Evolutionary conservation across 108 stramenopile genomes (phyloP).

Genomic region (Cyclotella baltica): DNA sequence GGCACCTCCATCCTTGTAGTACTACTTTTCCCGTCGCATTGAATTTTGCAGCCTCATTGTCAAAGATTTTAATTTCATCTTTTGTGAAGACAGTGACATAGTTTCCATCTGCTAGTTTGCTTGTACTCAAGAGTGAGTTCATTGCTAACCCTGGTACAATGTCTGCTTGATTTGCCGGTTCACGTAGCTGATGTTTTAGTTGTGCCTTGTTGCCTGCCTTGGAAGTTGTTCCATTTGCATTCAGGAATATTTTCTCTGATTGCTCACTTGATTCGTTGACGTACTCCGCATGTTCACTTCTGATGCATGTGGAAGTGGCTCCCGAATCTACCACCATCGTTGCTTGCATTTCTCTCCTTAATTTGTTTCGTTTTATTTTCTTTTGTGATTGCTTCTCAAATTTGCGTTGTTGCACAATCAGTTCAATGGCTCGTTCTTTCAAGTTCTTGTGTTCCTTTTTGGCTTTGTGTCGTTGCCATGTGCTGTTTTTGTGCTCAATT

Average conservation of each 20-base stretch:
- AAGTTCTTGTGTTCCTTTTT: too few species aligned
- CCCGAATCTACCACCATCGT: background rate
- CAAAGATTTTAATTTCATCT: background rate
- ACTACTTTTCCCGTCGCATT: background rate
- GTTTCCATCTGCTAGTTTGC: constrained; percentile 20
- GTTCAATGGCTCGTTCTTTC: too few species aligned
- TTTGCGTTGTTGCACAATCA: too few species aligned
- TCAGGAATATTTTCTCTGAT: background rate
- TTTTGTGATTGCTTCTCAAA: too few species aligned
- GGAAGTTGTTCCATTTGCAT: background rate
- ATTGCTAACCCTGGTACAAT: background rate
- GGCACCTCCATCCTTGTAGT: background rate
- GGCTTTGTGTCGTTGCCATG: too few species aligned
- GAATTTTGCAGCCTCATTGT: background rate
- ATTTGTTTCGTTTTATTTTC: too few species aligned
- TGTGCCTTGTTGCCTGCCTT: background rate
- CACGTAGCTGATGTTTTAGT: background rate
- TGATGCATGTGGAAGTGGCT: constrained; percentile 1
- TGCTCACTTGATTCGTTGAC: background rate
- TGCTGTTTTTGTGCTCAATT: too few species aligned
- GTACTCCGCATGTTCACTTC: background rate
- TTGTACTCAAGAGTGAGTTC: constrained; percentile 14
- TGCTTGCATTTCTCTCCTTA: too few species aligned
- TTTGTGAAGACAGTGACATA: constrained; percentile 4
- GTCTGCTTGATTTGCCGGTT: background rate